Conservation (phyloP, 2,329 filamentous ascomycete species). For the Dothideomycetes sp. region DNA sequence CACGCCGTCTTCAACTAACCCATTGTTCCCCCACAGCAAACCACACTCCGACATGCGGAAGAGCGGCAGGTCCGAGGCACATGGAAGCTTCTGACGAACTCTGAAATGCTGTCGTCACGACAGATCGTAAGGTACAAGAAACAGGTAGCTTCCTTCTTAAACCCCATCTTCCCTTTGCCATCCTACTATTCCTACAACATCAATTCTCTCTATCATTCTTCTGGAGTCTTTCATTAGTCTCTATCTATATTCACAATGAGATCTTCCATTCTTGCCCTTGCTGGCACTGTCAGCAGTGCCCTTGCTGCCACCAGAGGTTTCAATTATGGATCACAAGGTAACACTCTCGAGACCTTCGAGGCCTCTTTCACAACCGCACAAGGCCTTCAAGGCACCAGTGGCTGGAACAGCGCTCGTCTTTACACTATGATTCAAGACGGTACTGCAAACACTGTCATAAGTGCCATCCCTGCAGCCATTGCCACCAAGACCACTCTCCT, state of each 20-base stretch:
- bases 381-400: constrained; percentile 52
- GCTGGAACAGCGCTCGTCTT: constrained; percentile 62
- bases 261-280: constrained; percentile 19
- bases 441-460: constrained; percentile 55
- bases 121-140: constrained; percentile 11
- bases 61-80: constrained; percentile 9
- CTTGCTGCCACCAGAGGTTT: constrained; percentile 48
- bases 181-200: not conserved
- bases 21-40: constrained; percentile 10
- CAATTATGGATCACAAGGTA: constrained; percentile 60
- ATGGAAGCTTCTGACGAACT: not conserved
- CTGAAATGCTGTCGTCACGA: constrained; percentile 7
- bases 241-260: constrained; percentile 10
- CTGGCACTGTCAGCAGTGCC: constrained; percentile 33
- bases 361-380: constrained; percentile 59
- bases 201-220: not conserved
- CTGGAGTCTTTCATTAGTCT: not conserved
- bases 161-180: not conserved
- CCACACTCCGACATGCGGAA: constrained; percentile 7
- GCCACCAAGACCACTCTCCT: constrained; percentile 68
- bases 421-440: constrained; percentile 64
- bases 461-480: constrained; percentile 71
- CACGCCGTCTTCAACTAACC: constrained; percentile 9
- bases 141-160: constrained; percentile 5
- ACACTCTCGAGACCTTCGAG: constrained; percentile 55